A percentile compares a stretch with the other conserved stretches of the same genome.
Conservation (phyloP, 805 yeast species). For the Diddensiella transvaalensis region DNA sequence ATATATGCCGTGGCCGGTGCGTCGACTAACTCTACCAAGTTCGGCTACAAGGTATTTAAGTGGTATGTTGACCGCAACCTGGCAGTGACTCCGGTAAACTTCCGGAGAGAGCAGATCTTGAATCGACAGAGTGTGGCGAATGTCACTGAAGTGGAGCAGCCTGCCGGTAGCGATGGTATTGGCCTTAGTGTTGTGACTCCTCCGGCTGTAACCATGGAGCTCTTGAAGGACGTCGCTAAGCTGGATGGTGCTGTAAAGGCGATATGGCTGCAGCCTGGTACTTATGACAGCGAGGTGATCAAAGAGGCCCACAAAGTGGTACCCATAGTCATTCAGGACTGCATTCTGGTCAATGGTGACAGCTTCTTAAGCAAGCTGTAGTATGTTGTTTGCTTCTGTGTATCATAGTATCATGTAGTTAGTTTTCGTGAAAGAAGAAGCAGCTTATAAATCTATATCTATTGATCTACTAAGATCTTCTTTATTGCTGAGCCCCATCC, state of each 20-base stretch:
- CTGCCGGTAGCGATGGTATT: slow-evolving; percentile 33
- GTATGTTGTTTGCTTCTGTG: not conserved
- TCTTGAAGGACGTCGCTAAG: slow-evolving; percentile 39
- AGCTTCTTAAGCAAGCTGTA: slow-evolving; percentile 20
- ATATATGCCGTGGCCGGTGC: slow-evolving; percentile 71
- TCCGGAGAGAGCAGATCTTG: slow-evolving; percentile 46
- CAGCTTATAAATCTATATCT: not conserved
- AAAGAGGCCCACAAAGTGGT: slow-evolving; percentile 30
- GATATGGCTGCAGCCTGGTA: slow-evolving; percentile 84
- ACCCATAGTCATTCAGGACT: slow-evolving; percentile 45
- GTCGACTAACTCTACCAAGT: slow-evolving; percentile 57
- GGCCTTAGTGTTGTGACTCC: slow-evolving; percentile 70
- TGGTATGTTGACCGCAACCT: slow-evolving; percentile 63
- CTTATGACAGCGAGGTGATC: slow-evolving; percentile 50
- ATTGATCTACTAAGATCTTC: slow-evolving; percentile 22
- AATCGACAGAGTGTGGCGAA: slow-evolving; percentile 38
- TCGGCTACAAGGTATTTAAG: slow-evolving; percentile 61
- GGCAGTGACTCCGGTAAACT: slow-evolving; percentile 66
- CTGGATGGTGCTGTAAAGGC: slow-evolving; percentile 42
- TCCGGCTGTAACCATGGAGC: slow-evolving; percentile 52
- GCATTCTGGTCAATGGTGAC: slow-evolving; percentile 71
- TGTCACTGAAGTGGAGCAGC: slow-evolving; percentile 26
- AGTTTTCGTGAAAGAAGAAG: not conserved
- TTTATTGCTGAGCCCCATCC: slow-evolving; percentile 37
- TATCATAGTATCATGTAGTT: too few species aligned